Evolutionary conservation across 306 rosid genomes (phyloP), one percentile per base, ranked within the genome.

Genomic region (Medicago lupulina): DNA sequence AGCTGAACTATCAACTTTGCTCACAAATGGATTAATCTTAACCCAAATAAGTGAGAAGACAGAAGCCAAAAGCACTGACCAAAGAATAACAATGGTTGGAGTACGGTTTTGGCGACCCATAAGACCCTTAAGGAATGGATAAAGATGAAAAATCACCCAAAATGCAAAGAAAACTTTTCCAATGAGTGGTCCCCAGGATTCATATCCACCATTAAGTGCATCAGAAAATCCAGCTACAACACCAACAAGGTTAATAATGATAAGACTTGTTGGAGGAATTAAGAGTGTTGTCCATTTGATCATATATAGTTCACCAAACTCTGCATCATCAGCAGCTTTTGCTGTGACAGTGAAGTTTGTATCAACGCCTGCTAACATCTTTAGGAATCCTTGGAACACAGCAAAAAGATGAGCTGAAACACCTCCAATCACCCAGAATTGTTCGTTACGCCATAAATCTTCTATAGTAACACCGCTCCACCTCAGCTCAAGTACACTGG

Each of bases 91-190:
- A 80, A 94, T 85, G 70, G 98, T 94, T 44, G 98, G 98, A 12
- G 98, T 94, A 18, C 97, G 76, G 88, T 94, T 94, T 60, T 92
- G 97, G 77, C 98, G 92, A 55, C 97, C 98, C 98, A 94, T 94
- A 60, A 94, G 96, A 85, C 98, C 98, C 80, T 94, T 94, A 19
- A 94, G 93, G 96, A 94, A 94, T 5, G 98, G 98, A 41, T 94
- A 94, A 75, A 94, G 97, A 83, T 94, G 98, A 39, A 92, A 81
- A 28, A 94, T 90, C 13, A 94, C 98, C 98, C 98, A 94, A 44
- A 90, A 90, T 59, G 98, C 94, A 47, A 92, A 94, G 93, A 94
- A 94, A 65, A 92, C 96, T 44, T 94, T 94, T 55, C 98, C 98
- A 65, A 94, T 82, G 44, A 94, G 92, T 55, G 98, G 97, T 39